These are phyloP conservation scores for Alliaria petiolata DNA, from an alignment of 345 rosid genomes.

Conservation along the genomic window DNA sequence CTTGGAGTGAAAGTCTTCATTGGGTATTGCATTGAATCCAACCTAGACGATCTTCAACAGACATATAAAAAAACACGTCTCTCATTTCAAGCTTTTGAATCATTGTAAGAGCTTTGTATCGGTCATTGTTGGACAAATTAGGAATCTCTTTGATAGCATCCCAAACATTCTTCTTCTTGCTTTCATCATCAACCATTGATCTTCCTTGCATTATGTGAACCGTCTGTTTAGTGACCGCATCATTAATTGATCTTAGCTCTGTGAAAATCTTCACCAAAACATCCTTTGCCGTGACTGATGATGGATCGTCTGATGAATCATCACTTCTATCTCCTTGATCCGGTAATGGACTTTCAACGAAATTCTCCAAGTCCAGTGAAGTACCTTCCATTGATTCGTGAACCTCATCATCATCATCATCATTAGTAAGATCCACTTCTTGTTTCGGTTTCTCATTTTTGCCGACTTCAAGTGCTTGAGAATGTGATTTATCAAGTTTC, in stretches of 20 bases:
- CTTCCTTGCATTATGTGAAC: neutral
- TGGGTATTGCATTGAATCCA: neutral
- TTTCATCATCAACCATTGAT: neutral
- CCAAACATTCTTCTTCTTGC: neutral
- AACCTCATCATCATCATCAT: neutral
- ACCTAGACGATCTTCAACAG: constrained; percentile 11
- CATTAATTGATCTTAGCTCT: neutral
- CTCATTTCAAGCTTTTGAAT: constrained; percentile 5
- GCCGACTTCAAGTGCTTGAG: neutral
- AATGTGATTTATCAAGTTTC: neutral
- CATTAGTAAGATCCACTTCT: neutral
- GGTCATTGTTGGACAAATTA: neutral
- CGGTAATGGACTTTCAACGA: neutral
- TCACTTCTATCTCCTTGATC: neutral
- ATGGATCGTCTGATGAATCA: neutral
- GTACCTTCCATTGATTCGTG: neutral
- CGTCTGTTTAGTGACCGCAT: neutral
- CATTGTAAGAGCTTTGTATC: constrained; percentile 10
- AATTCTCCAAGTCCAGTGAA: neutral
- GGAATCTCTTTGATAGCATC: constrained; percentile 9
- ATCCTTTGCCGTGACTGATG: neutral
- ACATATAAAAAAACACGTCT: neutral
- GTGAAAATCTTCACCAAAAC: neutral
- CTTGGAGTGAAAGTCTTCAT: neutral
- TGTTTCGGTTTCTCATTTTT: neutral